phyloP scores from a whole-genome alignment of 2,329 filamentous ascomycete genomes.

The Aureobasidium musti region DNA sequence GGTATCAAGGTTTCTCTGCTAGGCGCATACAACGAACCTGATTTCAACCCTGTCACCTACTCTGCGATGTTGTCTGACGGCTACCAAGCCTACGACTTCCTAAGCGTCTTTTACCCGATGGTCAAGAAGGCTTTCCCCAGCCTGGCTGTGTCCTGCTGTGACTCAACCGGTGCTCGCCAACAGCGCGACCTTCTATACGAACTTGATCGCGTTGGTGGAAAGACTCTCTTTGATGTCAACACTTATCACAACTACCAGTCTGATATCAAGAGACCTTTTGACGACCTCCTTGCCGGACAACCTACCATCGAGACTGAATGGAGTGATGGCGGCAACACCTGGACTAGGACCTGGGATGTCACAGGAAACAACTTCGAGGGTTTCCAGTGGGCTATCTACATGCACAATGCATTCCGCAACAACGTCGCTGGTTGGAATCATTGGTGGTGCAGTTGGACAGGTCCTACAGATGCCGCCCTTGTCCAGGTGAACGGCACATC shows the following conservation, averaged over 20 bases:
- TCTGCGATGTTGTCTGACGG: constrained; percentile 35
- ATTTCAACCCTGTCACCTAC: constrained; percentile 35
- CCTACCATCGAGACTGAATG: constrained; percentile 35
- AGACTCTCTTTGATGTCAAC: constrained; percentile 33
- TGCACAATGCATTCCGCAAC: constrained; percentile 35
- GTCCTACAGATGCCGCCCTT: constrained; percentile 30
- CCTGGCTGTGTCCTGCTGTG: constrained; percentile 34
- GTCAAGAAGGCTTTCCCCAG: constrained; percentile 34
- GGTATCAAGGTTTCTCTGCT: constrained; percentile 46
- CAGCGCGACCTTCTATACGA: constrained; percentile 34
- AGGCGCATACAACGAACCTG: constrained; percentile 34
- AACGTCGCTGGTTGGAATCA: constrained; percentile 30
- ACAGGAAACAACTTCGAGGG: constrained; percentile 32
- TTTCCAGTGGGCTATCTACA: constrained; percentile 37
- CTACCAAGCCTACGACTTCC: constrained; percentile 35
- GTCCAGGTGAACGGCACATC: constrained; percentile 31
- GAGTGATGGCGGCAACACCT: constrained; percentile 30
- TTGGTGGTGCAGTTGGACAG: constrained; percentile 33
- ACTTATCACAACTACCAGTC: constrained; percentile 37
- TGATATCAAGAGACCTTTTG: constrained; percentile 33
- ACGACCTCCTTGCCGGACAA: constrained; percentile 31
- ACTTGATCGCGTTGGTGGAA: constrained; percentile 30
- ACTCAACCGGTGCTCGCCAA: constrained; percentile 34
- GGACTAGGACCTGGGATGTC: constrained; percentile 33
- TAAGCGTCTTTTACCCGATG: constrained; percentile 33